Base-by-base conservation (phyloP, 2,329 filamentous ascomycete species). In the Arthrobotrys entomopaga region DNA sequence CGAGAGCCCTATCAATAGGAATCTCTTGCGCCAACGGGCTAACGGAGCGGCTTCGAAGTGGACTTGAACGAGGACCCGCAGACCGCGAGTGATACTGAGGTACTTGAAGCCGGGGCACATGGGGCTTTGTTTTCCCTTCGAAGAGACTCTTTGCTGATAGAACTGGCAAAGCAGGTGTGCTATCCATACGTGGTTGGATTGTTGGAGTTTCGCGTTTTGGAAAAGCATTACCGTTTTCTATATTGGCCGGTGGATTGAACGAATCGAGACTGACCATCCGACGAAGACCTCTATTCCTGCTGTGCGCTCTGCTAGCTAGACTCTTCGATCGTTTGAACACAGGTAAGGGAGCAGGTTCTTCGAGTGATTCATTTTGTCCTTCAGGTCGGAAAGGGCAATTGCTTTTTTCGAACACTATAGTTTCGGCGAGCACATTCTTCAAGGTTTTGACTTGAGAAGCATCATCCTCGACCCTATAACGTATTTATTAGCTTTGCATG, bases 401-500 rank as follows among this genome's bases (percentile, higher is more conserved):
- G 57, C 54, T 67, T 48, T 74, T 74, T 38, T 74, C 70, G 49
- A 74, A 74, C 16, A 74, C 63, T 42, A 74, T 67, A 49, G 59
- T 66, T 13, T 49, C 67, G 26, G 61, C 56, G n/a, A 74, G 63
- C 42, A 74, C 70, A 29, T 34, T 40, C 54, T 67, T 74, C 13
- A 74, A 34, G n/a, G 57, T 48, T 7, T 67, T 38, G 13, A 74
- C 49, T 56, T 74, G 63, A 16, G 57, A 56, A 42, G 46, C 16
- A 52, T 74, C 70, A 40, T 59, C 46, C 29, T 67, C 70, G 46
- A 67, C 67, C 20, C 20, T 38, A 57, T 46, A 38, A 26, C 15
- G 19, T 8, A 20, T 16, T 10, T 26, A 11, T 24, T 42, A 34
- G 29, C 22, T n/a, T 15, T 16, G 34, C n/a, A 29, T 8, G 24